Evolutionary conservation across 1,284 basidiomycete species (phyloP), one percentile per base, ranked within the genome.

Genomic region (Naganishia cerealis): DNA sequence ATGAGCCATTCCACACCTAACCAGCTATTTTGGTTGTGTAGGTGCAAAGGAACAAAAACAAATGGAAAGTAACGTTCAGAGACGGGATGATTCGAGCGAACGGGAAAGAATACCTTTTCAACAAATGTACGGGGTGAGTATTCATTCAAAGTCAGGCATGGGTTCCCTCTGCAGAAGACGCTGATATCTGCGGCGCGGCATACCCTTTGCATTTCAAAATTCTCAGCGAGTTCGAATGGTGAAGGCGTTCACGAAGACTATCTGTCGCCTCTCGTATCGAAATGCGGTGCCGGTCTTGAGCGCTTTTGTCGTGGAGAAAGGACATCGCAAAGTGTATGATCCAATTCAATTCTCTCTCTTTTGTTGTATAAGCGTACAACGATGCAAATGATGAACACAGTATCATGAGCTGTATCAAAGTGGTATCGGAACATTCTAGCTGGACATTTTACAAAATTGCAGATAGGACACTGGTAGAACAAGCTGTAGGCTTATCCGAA

Each of bases 21-120:
- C 65, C 68, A 53, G 29, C 18, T 26, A 36, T 24, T 58, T 24
- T 48, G 68, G 18, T 13, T 15, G 46, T 58, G 7, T 71, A 94
- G 93, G 94, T 97, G 43, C 92, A 94, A 68, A 87, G 96, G 24
- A 94, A 98, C 38, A 98, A 98, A 83, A 99, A 98, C 85, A 99
- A 98, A 84, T 99, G 96, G 96, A 99, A 99, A 84, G 96, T 94
- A 70, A 89, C 94, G n/a, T 86, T 99, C 70, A 96, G 96, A 82
- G 96, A 99, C 75, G 96, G 96, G 16, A 93, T 99, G 87, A 92
- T 98, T 67, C 92, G 94, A 75, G 87, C 98, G 73, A 95, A 97
- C 73, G 94, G 95, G 33, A 90, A 90, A 74, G 96, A 99, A 77
- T 99, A 99, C 81, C 85, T 99, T 36, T 99, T 99, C 78, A 87